These are phyloP conservation scores for Stylosanthes scabra DNA, from an alignment of 331 rosid genomes.

Conservation along the genomic window DNA sequence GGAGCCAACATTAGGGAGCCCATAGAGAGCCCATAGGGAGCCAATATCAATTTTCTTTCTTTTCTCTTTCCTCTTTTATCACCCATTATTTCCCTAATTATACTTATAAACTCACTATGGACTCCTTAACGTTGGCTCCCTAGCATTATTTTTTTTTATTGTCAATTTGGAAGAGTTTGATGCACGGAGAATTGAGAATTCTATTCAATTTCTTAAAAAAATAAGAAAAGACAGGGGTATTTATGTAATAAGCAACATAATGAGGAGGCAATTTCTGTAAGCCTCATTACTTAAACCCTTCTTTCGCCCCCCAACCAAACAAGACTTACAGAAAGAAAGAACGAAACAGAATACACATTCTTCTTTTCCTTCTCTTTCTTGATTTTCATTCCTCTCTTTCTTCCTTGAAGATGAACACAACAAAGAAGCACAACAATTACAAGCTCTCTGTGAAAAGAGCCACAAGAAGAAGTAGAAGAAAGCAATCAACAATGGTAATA, in stretches of 20 bases:
- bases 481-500: neutral
- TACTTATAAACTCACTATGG: too few relatives aligned
- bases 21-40: too few relatives aligned
- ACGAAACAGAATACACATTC: slow-evolving; percentile 2
- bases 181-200: too few relatives aligned
- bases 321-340: too few relatives aligned
- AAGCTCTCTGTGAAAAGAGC: slow-evolving; percentile 50
- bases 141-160: too few relatives aligned
- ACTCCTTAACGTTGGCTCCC: too few relatives aligned
- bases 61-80: too few relatives aligned
- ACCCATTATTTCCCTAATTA: too few relatives aligned
- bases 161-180: too few relatives aligned
- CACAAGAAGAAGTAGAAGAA: slow-evolving; percentile 34
- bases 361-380: slow-evolving; percentile 5
- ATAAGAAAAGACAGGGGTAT: slow-evolving; percentile 52
- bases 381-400: neutral
- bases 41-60: too few relatives aligned
- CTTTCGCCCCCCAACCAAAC: neutral
- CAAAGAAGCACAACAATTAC: slow-evolving; percentile 46
- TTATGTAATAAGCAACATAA: slow-evolving; percentile 44
- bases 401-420: slow-evolving; percentile 51
- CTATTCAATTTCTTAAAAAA: neutral
- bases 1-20: too few relatives aligned
- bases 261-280: slow-evolving; percentile 46
- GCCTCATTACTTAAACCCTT: slow-evolving; percentile 64